phyloP scores from a whole-genome alignment of 495 filamentous ascomycete genomes.

The Glutinoglossum americanum region DNA sequence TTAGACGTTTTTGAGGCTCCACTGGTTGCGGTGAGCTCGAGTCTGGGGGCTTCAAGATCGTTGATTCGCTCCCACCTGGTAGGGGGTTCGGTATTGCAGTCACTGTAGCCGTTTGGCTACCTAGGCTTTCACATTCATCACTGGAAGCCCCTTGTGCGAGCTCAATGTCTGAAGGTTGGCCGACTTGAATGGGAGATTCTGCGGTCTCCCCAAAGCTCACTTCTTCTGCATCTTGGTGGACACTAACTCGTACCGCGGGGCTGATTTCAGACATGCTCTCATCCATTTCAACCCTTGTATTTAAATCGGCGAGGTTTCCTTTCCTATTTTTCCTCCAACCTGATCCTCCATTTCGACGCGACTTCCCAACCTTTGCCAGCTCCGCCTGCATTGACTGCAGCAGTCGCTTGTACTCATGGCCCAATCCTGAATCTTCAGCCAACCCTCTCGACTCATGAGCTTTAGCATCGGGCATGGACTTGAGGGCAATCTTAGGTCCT shows the following conservation, averaged over 20 bases:
- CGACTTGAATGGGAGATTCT: background rate
- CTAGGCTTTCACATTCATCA: background rate
- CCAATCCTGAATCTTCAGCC: background rate
- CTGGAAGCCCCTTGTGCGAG: background rate
- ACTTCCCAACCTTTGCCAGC: slow-evolving; percentile 3
- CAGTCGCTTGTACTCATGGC: background rate
- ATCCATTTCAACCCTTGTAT: background rate
- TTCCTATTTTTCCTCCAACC: background rate
- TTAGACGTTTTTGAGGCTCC: background rate
- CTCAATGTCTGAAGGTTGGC: background rate
- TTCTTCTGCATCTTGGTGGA: background rate
- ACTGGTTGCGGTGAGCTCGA: background rate
- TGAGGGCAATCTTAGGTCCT: background rate
- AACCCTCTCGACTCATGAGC: background rate
- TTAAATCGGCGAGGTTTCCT: background rate
- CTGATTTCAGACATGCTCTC: background rate
- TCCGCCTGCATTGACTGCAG: slow-evolving; percentile 2
- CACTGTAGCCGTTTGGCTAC: background rate
- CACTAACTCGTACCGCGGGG: background rate
- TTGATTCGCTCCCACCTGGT: background rate
- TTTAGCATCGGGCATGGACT: background rate
- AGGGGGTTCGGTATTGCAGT: background rate
- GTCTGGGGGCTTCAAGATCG: background rate
- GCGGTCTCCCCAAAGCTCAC: background rate
- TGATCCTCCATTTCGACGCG: background rate